These are phyloP conservation scores for Penstemon eatonii DNA, from an alignment of 257 asterid genomes.

Conservation along the genomic window DNA sequence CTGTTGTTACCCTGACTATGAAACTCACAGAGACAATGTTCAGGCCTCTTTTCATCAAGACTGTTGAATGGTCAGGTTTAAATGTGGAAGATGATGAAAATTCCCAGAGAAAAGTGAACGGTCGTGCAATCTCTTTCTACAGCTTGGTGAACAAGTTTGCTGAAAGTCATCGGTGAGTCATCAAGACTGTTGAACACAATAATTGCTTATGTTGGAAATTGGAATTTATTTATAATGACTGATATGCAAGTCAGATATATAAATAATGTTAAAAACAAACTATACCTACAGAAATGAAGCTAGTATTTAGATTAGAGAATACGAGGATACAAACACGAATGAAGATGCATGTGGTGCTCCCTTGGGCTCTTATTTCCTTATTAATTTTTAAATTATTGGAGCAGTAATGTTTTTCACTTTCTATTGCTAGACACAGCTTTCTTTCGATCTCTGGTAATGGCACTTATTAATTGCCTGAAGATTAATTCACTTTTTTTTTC, in stretches of 20 bases:
- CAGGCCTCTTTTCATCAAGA: slow-evolving; percentile 78
- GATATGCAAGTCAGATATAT: no score
- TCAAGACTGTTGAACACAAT: no score
- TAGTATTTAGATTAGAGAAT: not conserved
- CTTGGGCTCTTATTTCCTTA: not conserved
- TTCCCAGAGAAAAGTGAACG: slow-evolving; percentile 36
- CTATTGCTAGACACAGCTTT: not conserved
- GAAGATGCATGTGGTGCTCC: no score
- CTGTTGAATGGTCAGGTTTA: slow-evolving; percentile 88
- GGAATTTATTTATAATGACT: no score
- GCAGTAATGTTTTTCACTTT: not conserved
- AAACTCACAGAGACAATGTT: slow-evolving; percentile 85
- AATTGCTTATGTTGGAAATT: no score
- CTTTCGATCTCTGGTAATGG: not conserved
- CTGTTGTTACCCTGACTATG: slow-evolving; percentile 68
- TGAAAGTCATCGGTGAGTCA: slow-evolving; percentile 73
- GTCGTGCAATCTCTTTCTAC: slow-evolving; percentile 78
- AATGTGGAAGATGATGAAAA: slow-evolving; percentile 43
- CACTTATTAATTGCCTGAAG: not conserved
- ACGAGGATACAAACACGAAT: not conserved
- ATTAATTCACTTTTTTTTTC: no score
- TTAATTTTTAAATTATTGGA: not conserved
- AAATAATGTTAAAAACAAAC: not conserved
- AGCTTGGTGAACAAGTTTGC: slow-evolving; percentile 75
- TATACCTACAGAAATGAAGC: not conserved